These are phyloP conservation scores for Myrica gale DNA, from an alignment of 306 rosid species.

Conservation along the genomic window DNA sequence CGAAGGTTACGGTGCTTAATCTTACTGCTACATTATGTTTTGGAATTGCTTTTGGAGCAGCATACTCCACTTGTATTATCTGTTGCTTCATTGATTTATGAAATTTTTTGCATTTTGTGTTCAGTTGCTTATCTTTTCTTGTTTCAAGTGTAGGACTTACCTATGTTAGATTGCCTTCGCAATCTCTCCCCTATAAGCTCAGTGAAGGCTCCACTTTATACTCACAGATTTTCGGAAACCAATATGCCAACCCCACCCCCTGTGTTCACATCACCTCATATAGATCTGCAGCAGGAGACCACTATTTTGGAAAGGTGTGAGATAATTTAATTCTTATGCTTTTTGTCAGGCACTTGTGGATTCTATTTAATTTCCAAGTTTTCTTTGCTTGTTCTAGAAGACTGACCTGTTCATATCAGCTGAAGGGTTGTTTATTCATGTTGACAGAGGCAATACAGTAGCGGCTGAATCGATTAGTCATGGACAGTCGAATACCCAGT, in stretches of 20 bases:
- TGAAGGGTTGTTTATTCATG: background rate
- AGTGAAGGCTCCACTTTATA: background rate
- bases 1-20: background rate
- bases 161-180: conserved; percentile 21
- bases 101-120: background rate
- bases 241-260: conserved; percentile 19
- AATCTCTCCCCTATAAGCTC: conserved; percentile 24
- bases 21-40: background rate
- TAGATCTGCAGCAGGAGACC: conserved; percentile 18
- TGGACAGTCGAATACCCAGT: conserved; percentile 12
- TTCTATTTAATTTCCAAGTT: background rate
- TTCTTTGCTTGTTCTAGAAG: background rate
- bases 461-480: conserved; percentile 13
- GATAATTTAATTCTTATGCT: background rate
- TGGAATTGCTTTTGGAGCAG: background rate
- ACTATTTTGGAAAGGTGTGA: conserved; percentile 14
- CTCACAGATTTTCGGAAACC: conserved; percentile 6
- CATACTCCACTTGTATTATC: background rate
- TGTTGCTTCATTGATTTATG: background rate
- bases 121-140: conserved; percentile 1
- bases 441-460: conserved; percentile 17
- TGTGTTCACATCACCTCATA: conserved; percentile 29
- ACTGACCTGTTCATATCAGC: background rate
- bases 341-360: background rate
- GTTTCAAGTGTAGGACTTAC: conserved; percentile 25